A percentile compares a stretch with the other conserved stretches of the same genome.
These are phyloP conservation scores for Corinectria fuckeliana DNA, from an alignment of 2,329 filamentous ascomycete species.

Conservation along the genomic window DNA sequence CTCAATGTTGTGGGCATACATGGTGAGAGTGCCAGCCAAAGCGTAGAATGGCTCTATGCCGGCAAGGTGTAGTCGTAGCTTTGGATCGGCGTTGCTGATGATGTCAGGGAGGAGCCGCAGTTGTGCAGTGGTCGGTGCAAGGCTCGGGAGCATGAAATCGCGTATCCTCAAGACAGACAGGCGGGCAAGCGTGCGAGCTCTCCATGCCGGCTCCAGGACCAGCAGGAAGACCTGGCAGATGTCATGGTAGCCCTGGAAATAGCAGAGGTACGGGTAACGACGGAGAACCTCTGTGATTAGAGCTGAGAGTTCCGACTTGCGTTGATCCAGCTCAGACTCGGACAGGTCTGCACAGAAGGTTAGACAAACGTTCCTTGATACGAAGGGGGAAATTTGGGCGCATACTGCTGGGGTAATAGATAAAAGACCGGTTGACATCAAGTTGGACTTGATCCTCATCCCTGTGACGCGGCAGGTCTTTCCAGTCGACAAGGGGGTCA, in stretches of 20 bases:
- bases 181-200: slow-evolving; percentile 72
- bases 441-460: slow-evolving; percentile 93
- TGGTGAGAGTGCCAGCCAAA: slow-evolving; percentile 87
- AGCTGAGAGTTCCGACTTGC: slow-evolving; percentile 78
- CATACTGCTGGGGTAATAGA: slow-evolving; percentile 88
- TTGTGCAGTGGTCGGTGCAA: slow-evolving; percentile 81
- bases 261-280: slow-evolving; percentile 81
- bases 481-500: slow-evolving; percentile 54
- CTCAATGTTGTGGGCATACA: slow-evolving; percentile 96
- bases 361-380: slow-evolving; percentile 31
- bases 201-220: slow-evolving; percentile 71
- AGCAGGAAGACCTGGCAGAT: slow-evolving; percentile 95
- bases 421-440: slow-evolving; percentile 95
- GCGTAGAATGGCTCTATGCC: slow-evolving; percentile 89
- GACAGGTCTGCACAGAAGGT: slow-evolving; percentile 63
- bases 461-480: slow-evolving; percentile 72
- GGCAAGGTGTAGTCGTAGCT: slow-evolving; percentile 77
- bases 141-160: slow-evolving; percentile 95
- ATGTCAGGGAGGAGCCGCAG: slow-evolving; percentile 88
- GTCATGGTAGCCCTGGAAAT: slow-evolving; percentile 99
- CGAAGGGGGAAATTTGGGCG: background rate
- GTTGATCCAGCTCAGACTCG: slow-evolving; percentile 69
- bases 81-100: slow-evolving; percentile 72
- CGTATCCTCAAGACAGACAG: slow-evolving; percentile 89
- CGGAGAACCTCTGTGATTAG: slow-evolving; percentile 85